Conservation (phyloP, 2,329 filamentous ascomycete species). For the Fusarium virguliforme region DNA sequence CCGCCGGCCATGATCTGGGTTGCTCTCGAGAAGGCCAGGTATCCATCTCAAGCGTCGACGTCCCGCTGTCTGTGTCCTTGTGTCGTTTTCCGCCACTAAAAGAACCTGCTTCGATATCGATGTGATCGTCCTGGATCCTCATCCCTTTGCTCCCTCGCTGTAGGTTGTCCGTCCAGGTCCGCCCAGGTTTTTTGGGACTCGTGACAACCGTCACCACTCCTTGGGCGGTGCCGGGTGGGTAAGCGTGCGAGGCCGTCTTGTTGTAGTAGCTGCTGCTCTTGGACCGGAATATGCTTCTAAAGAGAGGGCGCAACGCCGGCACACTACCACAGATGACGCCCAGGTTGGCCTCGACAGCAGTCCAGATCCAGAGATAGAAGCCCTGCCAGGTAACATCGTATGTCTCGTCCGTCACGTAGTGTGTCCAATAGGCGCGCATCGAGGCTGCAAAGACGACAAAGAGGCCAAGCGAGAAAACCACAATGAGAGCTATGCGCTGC, state of each 20-base stretch:
- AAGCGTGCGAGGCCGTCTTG: constrained; percentile 40
- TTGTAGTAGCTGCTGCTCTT: constrained; percentile 48
- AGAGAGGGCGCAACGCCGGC: constrained; percentile 54
- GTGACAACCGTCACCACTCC: constrained; percentile 37
- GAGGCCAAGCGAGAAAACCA: constrained; percentile 58
- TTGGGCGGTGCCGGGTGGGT: constrained; percentile 39
- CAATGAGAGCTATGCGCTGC: constrained; percentile 57
- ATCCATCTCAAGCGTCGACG: constrained; percentile 47
- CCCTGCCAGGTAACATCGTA: constrained; percentile 62
- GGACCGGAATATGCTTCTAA: constrained; percentile 48
- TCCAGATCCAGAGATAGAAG: constrained; percentile 61
- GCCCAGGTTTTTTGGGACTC: constrained; percentile 31
- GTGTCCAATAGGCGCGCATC: constrained; percentile 58
- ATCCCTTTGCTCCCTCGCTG: constrained; percentile 46
- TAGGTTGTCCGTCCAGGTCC: constrained; percentile 43
- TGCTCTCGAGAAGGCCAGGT: constrained; percentile 44
- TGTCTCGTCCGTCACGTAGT: constrained; percentile 55
- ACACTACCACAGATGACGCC: constrained; percentile 61
- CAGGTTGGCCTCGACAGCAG: constrained; percentile 60
- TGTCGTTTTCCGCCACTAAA: constrained; percentile 34
- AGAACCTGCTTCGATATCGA: constrained; percentile 39
- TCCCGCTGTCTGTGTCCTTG: constrained; percentile 40
- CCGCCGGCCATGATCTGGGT: constrained; percentile 40
- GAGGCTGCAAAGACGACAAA: constrained; percentile 58
- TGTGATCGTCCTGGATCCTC: constrained; percentile 47